These are phyloP conservation scores for Penicillium sp. DNA, from an alignment of 2,329 filamentous ascomycete species.

Conservation along the genomic window DNA sequence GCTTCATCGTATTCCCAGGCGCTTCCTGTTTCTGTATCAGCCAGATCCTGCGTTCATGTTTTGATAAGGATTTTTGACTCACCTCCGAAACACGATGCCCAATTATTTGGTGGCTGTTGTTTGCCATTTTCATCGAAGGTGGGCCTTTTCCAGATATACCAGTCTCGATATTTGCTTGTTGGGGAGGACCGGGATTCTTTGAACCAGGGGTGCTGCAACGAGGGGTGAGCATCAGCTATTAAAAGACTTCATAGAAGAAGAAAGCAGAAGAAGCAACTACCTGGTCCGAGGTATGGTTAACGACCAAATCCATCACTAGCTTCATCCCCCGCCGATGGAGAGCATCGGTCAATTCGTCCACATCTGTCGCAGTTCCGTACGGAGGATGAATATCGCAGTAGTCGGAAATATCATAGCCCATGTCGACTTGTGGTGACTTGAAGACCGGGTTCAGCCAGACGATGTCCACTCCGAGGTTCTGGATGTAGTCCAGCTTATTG, in stretches of 20 bases:
- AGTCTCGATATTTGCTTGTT: slow-evolving; percentile 56
- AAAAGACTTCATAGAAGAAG: no score
- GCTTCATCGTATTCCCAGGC: slow-evolving; percentile 61
- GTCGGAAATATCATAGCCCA: slow-evolving; percentile 60
- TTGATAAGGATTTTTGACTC: no score
- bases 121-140: slow-evolving; percentile 55
- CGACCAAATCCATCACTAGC: slow-evolving; percentile 52
- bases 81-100: slow-evolving; percentile 50
- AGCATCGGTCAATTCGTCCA: slow-evolving; percentile 47
- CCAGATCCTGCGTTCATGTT: no score
- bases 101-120: slow-evolving; percentile 70
- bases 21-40: slow-evolving; percentile 1
- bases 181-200: slow-evolving; percentile 52
- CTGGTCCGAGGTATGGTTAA: slow-evolving; percentile 50
- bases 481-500: slow-evolving; percentile 33
- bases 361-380: slow-evolving; percentile 50
- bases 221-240: no score
- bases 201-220: slow-evolving; percentile 47
- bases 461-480: slow-evolving; percentile 32
- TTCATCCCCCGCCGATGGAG: slow-evolving; percentile 50
- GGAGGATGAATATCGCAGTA: slow-evolving; percentile 46
- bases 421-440: slow-evolving; percentile 51
- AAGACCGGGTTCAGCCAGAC: slow-evolving; percentile 28
- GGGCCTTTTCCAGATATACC: slow-evolving; percentile 59
- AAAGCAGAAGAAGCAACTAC: slow-evolving; percentile 49